Base-by-base conservation (phyloP, 164 flowering plant genomes). In the Vitis rupestris region DNA sequence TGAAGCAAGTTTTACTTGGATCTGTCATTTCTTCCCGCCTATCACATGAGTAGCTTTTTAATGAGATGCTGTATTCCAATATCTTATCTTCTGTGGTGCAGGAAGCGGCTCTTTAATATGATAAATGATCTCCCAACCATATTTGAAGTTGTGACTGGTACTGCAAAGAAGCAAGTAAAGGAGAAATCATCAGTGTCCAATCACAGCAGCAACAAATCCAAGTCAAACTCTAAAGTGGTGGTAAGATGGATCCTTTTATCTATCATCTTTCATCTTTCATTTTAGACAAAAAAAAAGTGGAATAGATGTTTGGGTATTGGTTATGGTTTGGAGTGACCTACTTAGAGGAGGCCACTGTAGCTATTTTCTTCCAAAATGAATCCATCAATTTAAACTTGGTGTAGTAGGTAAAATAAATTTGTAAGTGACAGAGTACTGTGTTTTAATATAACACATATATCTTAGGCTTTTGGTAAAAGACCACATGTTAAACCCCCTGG, bases 51-150 rank as follows among this genome's bases (percentile, higher is more conserved):
- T 27, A 27, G 51, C 14, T 2, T 54, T 44, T 50, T 50, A 37
- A 19, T 60, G 27, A n/a, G 23, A 23, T 44, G 47, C 19, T 55
- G 11, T 56, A 17, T 48, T 4, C 10, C 4, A 29, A 44, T 54
- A 44, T 19, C 31, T 65, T 5, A 2, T 64, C 1, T 69, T 66
- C 44, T 79, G 59, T 77, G 72, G 53, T 79, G 81, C 85, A 93
- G 97, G 90, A 86, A 81, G 75, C 85, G 91, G 23, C 91, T 93
- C 27, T 93, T 91, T 67, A 82, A 68, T 70, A 83, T 91, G 97
- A 87, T 91, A 44, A 91, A 93, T 79, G 98, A 93, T 10, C 84
- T 91, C 10, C 97, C 97, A 23, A 86, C 97, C 51, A 84, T 93
- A 63, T 91, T 78, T 72, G 98, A 93, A 84, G 88, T 85, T 69